Conservation (phyloP, 2,329 filamentous ascomycete genomes). For the Nemania diffusa region DNA sequence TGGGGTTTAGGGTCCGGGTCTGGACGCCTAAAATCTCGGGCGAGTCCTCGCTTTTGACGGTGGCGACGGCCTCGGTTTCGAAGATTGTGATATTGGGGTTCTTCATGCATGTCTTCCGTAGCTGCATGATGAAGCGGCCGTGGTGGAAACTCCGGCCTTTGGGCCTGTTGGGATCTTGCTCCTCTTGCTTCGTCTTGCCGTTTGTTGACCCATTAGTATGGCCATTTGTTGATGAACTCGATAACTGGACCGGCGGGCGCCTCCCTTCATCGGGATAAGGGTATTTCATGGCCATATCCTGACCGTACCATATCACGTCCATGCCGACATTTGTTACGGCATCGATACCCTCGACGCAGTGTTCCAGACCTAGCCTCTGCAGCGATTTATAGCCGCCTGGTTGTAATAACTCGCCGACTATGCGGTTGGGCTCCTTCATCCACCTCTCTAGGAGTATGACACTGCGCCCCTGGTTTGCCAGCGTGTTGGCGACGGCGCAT, state of each 20-base stretch:
- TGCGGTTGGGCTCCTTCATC: constrained; percentile 92
- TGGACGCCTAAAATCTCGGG: constrained; percentile 85
- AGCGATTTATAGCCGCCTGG: constrained; percentile 88
- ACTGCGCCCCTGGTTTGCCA: constrained; percentile 89
- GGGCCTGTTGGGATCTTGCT: constrained; percentile 57
- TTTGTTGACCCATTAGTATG: constrained; percentile 46
- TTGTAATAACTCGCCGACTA: constrained; percentile 94
- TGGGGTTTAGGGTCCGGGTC: constrained; percentile 70
- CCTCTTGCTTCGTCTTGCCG: constrained; percentile 40
- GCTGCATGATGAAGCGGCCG: constrained; percentile 86
- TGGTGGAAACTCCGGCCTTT: constrained; percentile 91
- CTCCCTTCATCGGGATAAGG: constrained; percentile 66
- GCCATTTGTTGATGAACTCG: constrained; percentile 34
- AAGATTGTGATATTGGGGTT: constrained; percentile 89
- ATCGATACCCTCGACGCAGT: constrained; percentile 91
- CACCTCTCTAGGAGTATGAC: constrained; percentile 90
- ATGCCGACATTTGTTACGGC: constrained; percentile 85
- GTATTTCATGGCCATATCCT: constrained; percentile 81
- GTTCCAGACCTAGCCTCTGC: constrained; percentile 78
- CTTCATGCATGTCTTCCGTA: constrained; percentile 77
- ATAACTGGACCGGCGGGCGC: constrained; percentile 24
- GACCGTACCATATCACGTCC: constrained; percentile 83
- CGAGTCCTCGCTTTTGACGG: constrained; percentile 75
- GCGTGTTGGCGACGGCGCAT: constrained; percentile 83
- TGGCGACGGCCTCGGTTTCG: constrained; percentile 84